These are phyloP conservation scores for Penicillium aurantiogriseum DNA, from an alignment of 2,329 filamentous ascomycete species.

Conservation along the genomic window DNA sequence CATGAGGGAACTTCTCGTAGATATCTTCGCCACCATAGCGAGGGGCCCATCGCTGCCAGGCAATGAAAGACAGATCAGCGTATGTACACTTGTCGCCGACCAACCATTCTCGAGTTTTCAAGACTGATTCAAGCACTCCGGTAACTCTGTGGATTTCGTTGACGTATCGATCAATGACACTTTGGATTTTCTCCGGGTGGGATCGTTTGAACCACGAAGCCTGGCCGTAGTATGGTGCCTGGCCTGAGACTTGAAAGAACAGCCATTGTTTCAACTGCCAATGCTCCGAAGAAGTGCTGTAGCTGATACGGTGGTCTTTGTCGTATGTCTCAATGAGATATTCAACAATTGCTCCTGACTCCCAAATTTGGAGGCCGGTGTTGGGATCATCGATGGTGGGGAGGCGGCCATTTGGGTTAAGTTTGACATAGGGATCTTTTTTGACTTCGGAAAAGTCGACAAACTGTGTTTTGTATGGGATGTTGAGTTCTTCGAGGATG, in stretches of 20 bases:
- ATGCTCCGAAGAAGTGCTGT: conserved; percentile 29
- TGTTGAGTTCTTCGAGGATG: conserved; percentile 25
- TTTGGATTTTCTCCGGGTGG: conserved; percentile 41
- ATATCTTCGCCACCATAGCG: background rate
- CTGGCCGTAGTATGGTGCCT: conserved; percentile 50
- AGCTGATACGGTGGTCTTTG: conserved; percentile 34
- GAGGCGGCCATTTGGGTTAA: conserved; percentile 31
- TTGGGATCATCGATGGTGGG: conserved; percentile 32
- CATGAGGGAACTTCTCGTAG: background rate
- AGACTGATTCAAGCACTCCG: conserved; percentile 42
- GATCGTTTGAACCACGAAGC: conserved; percentile 42
- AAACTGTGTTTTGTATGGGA: conserved; percentile 22
- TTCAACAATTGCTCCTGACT: conserved; percentile 43
- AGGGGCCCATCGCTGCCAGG: conserved; percentile 29
- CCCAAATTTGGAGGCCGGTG: conserved; percentile 38
- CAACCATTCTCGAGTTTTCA: conserved; percentile 38
- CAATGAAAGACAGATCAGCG: conserved; percentile 41
- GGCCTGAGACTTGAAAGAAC: conserved; percentile 36
- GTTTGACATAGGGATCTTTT: conserved; percentile 10
- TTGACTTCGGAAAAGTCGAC: conserved; percentile 25
- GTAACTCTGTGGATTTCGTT: conserved; percentile 44
- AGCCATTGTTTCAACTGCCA: conserved; percentile 43
- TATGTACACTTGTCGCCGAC: conserved; percentile 44
- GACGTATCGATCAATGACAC: conserved; percentile 44
- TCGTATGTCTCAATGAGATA: conserved; percentile 47